phyloP scores from a whole-genome alignment of 345 rosid species.

The Toxicodendron radicans region DNA sequence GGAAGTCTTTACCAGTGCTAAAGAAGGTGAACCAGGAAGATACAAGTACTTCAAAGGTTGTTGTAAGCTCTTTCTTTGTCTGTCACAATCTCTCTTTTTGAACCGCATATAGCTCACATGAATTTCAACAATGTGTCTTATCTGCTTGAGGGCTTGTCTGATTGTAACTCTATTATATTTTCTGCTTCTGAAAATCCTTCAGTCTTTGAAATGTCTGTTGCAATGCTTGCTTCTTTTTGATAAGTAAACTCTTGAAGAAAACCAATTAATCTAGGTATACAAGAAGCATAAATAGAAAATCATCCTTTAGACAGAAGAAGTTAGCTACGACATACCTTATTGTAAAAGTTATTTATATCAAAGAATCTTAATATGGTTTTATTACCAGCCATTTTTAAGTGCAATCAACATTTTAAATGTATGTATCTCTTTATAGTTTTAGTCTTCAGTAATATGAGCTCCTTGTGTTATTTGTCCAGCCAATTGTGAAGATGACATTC shows the following conservation, averaged over 20 bases:
- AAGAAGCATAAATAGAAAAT: not conserved
- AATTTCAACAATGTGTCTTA: not conserved
- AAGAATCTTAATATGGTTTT: not conserved
- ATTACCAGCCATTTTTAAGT: not conserved
- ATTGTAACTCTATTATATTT: not conserved
- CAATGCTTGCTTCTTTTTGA: not conserved
- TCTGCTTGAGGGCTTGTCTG: not conserved
- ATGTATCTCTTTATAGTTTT: not conserved
- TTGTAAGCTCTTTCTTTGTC: not conserved
- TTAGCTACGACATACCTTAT: not conserved
- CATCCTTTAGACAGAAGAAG: not conserved
- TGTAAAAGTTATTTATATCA: not conserved
- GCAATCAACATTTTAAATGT: not conserved
- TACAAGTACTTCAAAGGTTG: slow-evolving; percentile 28
- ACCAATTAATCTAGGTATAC: not conserved
- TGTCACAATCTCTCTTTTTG: not conserved
- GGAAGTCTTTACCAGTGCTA: slow-evolving; percentile 52
- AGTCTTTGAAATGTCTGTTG: not conserved
- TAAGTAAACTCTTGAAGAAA: not conserved
- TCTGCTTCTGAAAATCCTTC: not conserved
- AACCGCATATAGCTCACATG: not conserved
- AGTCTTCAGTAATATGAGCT: slow-evolving; percentile 5
- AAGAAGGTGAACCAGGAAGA: slow-evolving; percentile 33
- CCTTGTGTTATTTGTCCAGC: slow-evolving; percentile 34
- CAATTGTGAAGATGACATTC: slow-evolving; percentile 28